Conservation (phyloP, 2,329 filamentous ascomycete species). For the Colletotrichum lini region DNA sequence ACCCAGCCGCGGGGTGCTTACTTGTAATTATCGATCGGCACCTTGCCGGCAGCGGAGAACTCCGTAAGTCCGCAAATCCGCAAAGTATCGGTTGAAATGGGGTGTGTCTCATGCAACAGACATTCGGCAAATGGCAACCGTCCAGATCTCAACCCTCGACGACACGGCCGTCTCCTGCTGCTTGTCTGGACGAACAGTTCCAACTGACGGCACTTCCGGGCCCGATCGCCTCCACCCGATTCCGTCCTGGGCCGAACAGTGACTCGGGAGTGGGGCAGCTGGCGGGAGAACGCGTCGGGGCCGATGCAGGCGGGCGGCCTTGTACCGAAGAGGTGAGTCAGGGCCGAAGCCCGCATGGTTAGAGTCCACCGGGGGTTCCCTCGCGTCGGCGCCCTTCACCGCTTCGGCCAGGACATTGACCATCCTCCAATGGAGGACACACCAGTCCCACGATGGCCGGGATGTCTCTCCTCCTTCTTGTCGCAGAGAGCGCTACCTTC, state of each 20-base stretch:
- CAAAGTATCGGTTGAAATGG: neutral
- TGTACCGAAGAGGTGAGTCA: neutral
- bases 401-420: neutral
- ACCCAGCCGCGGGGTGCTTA: neutral
- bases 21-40: neutral
- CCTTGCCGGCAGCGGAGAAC: neutral
- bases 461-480: neutral
- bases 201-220: neutral
- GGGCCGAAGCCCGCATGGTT: neutral
- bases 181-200: neutral
- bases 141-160: neutral
- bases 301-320: neutral
- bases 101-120: neutral
- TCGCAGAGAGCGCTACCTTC: rapidly evolving
- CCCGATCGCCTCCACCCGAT: neutral
- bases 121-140: neutral
- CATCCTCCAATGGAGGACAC: neutral
- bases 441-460: neutral
- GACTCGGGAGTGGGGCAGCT: constrained; percentile 3
- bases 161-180: neutral
- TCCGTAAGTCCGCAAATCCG: constrained; percentile 23
- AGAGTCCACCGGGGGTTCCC: neutral
- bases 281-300: neutral
- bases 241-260: neutral
- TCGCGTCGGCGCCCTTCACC: neutral